Evolutionary conservation across 2,329 filamentous ascomycete genomes (phyloP).

Genomic region (Basipetospora chlamydospora): DNA sequence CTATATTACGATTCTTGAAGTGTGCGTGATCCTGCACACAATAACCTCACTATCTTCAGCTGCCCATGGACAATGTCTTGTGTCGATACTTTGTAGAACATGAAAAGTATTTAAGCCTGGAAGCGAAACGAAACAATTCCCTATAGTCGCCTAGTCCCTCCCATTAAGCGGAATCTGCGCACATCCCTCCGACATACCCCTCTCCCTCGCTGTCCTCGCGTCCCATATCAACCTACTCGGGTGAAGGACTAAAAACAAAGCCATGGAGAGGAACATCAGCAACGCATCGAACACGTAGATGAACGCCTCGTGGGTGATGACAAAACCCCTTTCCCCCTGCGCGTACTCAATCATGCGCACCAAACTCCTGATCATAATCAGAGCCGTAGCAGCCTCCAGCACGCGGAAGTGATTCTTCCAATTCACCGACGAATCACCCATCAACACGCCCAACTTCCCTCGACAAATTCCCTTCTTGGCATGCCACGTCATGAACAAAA

Average conservation of each 20-base stretch:
- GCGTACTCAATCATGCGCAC: constrained; percentile 28
- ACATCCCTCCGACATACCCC: too few species aligned
- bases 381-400: constrained; percentile 14
- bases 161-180: too few species aligned
- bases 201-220: not conserved
- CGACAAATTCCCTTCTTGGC: constrained; percentile 25
- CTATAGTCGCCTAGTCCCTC: too few species aligned
- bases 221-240: constrained; percentile 1
- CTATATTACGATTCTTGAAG: too few species aligned
- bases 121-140: too few species aligned
- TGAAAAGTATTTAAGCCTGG: too few species aligned
- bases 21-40: too few species aligned
- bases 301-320: constrained; percentile 19
- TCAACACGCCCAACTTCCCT: constrained; percentile 9
- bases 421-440: constrained; percentile 13
- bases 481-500: constrained; percentile 29
- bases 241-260: not conserved
- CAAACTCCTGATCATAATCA: constrained; percentile 26
- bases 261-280: constrained; percentile 15
- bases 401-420: constrained; percentile 16
- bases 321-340: constrained; percentile 17
- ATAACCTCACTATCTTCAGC: too few species aligned
- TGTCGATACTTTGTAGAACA: too few species aligned
- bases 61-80: too few species aligned
- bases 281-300: constrained; percentile 23